Evolutionary conservation across 2,329 filamentous ascomycete genomes (phyloP), one percentile per base, ranked within the genome.

Genomic region (Raffaelea ambrosiae): DNA sequence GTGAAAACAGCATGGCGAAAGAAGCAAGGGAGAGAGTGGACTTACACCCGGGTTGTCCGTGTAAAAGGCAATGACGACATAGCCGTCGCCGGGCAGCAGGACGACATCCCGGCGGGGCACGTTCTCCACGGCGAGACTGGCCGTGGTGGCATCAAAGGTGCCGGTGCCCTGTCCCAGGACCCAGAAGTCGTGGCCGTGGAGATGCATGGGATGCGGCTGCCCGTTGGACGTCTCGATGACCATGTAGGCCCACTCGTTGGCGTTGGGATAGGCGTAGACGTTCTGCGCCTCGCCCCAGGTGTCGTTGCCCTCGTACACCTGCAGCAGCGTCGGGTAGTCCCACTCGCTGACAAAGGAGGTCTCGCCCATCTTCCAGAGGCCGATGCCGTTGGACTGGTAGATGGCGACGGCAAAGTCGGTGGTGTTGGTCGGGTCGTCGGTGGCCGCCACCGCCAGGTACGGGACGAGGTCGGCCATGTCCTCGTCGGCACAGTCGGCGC

Each of bases 11-110:
- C 11, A 43, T 2, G 14, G 26, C 8, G 4, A 43, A 16, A 26
- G 14, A 42, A 38, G 35, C 8, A 19, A 38, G 16, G 35, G 18
- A n/a, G 16, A 38, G 16, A 38, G 35, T n/a, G 26, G 26, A 29
- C 49, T 10, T 41, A 44, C 56, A 18, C 72, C 72, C 0, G 72
- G 72, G 50, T 76, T 75, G 54, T 76, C 66, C 1, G 68, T 62
- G 47, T 63, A 55, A 54, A 73, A 75, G 0, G 65, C 70, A 16
- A 76, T 57, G 1, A 69, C 64, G 7, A 74, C 49, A 53, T 68
- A 69, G 0, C 71, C 72, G 13, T 59, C 57, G 19, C 16, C 44
- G 0, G 68, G 66, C 3, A 74, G 54, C 35, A 67, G 63, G 2
- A 66, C 63, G 1, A 66, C 67, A 52, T 75, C 72, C 9, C 72